Base-by-base conservation (phyloP, 768 basidiomycete genomes). In the Boletus vermiculosoides region DNA sequence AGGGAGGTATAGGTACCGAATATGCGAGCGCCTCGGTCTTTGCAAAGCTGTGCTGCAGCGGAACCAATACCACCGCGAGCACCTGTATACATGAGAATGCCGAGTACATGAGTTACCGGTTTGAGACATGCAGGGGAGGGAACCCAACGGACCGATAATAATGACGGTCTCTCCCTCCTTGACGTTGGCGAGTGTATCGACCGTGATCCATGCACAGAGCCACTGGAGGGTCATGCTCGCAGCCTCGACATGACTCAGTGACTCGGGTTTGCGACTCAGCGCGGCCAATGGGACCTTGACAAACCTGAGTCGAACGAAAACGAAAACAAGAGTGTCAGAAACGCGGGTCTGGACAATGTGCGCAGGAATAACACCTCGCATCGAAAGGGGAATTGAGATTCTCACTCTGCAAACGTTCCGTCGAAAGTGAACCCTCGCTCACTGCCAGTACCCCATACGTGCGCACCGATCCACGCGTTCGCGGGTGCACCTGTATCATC, bases 131-230 rank as follows among this genome's bases (percentile, higher is more conserved):
- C 13, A 0, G 15, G 31, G 40, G 13, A 25, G 7, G 16, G 46
- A 18, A 31, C 13, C 1, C 5, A 9, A 33, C 62, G 12, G 23
- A 69, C 71, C 71, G 25, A 73, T 65, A 54, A 73, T 74, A 45
- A 73, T 36, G 5, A 74, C 70, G 40, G 71, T 73, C 30, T 73
- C 71, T 13, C 67, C 73, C 20, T 62, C 13, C 45, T 70, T 73
- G 48, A 74, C 65, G 10, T 66, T 57, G 20, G 71, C 71, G 15
- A 74, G 73, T 16, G 62, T 73, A 11, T 74, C 58, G 13, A 73
- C 70, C 1, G 71, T 72, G 61, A 74, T 74, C 73, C 73, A 73
- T 8, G 73, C 73, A 50, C 71, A 73, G 25, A 73, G 62, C 71
- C 73, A 74, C 0, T 64, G 64, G 7, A 73, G 72, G 0, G 71